Base-by-base conservation (phyloP, 495 filamentous ascomycete species). In the Pseudoneurospora amorphoporcata region DNA sequence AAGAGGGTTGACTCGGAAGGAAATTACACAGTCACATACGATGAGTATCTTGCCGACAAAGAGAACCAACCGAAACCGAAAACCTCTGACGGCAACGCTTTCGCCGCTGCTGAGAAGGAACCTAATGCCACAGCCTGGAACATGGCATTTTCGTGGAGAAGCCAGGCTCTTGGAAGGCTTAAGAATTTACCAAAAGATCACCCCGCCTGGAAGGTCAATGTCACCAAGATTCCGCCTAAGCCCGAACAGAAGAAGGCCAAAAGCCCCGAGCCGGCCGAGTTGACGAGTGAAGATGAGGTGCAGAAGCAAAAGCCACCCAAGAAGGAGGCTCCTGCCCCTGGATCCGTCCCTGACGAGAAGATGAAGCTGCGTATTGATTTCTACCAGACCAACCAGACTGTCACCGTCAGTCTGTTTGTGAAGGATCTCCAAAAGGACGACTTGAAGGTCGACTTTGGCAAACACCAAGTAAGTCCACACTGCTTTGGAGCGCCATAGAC, bases 131-230 rank as follows among this genome's bases (percentile, higher is more conserved):
- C 23, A 7, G 77, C 81, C 35, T 82, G 77, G 81, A 78, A 76
- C 69, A 80, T 79, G 19, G 83, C 83, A n/a, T 75, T 81, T 35
- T 71, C 76, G 17, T 83, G 81, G 82, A 79, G 83, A 42, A 69
- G 77, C 38, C 82, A 83, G 77, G 82, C 79, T 39, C 74, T 84
- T 23, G 83, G 80, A 38, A 80, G 82, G 17, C 86, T 93, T 78
- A 88, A 91, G 77, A 88, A 87, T n/a, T 75, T 93, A 68, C 84
- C 86, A 3, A 86, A 87, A 19, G 89, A 87, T 23, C 86, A 94
- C 77, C 84, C 88, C 38, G 87, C 82, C 61, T 80, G 82, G 39
- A 83, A 84, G 75, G 85, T 90, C 32, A 89, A 83, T 3, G 84
- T 92, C 8, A 77, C 82, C 58, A 90, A 92, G 76, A 85, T 91